phyloP scores from a whole-genome alignment of 129 eudicot genomes.

The Ambrosia trifida region DNA sequence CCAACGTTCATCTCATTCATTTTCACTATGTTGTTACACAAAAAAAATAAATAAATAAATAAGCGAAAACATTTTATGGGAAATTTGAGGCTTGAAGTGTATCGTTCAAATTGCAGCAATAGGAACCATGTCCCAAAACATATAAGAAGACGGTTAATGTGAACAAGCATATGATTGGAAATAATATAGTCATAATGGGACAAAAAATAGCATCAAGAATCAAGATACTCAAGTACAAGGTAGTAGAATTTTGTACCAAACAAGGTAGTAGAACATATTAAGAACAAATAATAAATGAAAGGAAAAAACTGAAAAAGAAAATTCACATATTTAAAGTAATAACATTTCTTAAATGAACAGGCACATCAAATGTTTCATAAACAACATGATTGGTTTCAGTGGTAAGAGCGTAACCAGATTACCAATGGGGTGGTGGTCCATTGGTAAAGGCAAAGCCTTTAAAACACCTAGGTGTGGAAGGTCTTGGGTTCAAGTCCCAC shows the following conservation, averaged over 20 bases:
- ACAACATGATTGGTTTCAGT: not conserved
- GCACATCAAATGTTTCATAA: not conserved
- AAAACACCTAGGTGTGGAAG: too few relatives aligned
- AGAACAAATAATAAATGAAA: not conserved
- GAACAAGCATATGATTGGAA: slow-evolving; percentile 1
- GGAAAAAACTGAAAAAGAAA: not conserved
- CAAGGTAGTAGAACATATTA: not conserved
- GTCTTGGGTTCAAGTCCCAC: too few relatives aligned
- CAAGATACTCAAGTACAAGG: not conserved
- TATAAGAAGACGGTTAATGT: slow-evolving; percentile 1
- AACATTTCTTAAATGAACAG: not conserved
- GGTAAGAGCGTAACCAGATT: not conserved
- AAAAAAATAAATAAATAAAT: too few relatives aligned
- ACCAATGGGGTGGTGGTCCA: too few relatives aligned
- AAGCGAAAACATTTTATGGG: not conserved
- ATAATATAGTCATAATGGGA: not conserved
- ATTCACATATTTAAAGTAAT: too few relatives aligned
- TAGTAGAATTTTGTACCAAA: not conserved
- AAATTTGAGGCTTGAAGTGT: slow-evolving; percentile 4
- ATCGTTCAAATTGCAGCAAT: not conserved
- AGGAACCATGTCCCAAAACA: not conserved
- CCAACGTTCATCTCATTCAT: not conserved
- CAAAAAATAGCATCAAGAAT: slow-evolving; percentile 1
- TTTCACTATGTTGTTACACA: not conserved
- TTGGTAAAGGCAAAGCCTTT: too few relatives aligned